Conservation (phyloP, 1,139 yeast species). For the Lodderomyces pseudojiufengensis region DNA sequence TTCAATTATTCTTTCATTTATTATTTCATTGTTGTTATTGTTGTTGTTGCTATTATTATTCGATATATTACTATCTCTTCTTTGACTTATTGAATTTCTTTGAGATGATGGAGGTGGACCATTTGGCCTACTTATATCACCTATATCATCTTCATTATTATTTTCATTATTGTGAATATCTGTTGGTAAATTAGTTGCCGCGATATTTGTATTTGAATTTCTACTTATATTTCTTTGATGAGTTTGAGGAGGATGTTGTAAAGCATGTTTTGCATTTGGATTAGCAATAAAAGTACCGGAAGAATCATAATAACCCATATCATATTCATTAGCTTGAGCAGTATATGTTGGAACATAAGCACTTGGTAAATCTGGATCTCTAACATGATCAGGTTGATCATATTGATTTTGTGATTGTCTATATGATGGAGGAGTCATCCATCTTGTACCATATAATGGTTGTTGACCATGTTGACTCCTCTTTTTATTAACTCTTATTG, state of each 20-base stretch:
- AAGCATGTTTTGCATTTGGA: constrained; percentile 24
- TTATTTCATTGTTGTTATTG: background rate
- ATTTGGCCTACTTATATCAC: constrained; percentile 3
- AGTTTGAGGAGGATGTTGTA: constrained; percentile 19
- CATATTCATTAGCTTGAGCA: constrained; percentile 57
- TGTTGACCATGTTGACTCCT: constrained; percentile 59
- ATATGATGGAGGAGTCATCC: constrained; percentile 93
- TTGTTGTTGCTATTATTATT: background rate
- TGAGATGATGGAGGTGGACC: constrained; percentile 4
- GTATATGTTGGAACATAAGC: constrained; percentile 59
- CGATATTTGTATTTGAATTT: constrained; percentile 12
- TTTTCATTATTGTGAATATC: background rate
- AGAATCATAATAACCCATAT: constrained; percentile 77
- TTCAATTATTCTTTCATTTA: no score
- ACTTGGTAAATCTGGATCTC: constrained; percentile 34
- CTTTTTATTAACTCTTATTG: constrained; percentile 55
- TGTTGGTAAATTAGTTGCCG: constrained; percentile 7
- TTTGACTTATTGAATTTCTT: background rate
- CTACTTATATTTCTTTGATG: constrained; percentile 19
- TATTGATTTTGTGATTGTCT: constrained; percentile 66
- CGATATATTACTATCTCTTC: background rate
- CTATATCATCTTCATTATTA: constrained; percentile 3
- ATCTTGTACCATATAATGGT: constrained; percentile 80
- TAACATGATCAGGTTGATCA: constrained; percentile 32
- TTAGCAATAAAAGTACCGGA: constrained; percentile 54